phyloP scores from a whole-genome alignment of 495 filamentous ascomycete genomes.

The Neurospora sp. region DNA sequence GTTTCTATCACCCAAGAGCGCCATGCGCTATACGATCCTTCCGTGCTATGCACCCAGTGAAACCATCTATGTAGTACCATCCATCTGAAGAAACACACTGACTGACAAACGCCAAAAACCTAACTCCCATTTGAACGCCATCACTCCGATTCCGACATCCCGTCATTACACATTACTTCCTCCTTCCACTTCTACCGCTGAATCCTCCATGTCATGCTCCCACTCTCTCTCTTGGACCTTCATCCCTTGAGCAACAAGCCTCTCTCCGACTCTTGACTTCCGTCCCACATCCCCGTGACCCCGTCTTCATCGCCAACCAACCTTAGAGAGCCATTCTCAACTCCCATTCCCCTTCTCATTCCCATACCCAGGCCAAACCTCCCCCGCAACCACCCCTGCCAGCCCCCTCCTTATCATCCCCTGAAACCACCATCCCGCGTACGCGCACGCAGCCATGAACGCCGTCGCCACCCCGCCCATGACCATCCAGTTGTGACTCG shows the following conservation, averaged over 20 bases:
- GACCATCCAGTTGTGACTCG: not conserved
- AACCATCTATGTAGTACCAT: not conserved
- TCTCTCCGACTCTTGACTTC: not conserved
- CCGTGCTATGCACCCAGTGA: not conserved
- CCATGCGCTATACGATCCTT: not conserved
- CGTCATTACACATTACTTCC: not conserved
- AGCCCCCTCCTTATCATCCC: not conserved
- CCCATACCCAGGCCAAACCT: not conserved
- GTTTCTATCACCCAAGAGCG: not conserved
- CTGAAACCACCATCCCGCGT: conserved; percentile 4
- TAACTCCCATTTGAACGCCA: not conserved
- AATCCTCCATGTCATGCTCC: no score
- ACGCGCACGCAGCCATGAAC: not conserved
- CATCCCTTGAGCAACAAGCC: not conserved
- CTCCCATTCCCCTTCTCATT: not conserved
- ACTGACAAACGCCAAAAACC: not conserved
- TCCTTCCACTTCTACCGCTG: not conserved
- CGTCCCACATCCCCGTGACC: not conserved
- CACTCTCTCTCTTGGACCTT: not conserved
- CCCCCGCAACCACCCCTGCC: not conserved
- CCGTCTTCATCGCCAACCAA: no score
- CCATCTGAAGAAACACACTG: not conserved
- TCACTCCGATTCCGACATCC: not conserved
- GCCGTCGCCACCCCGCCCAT: not conserved
- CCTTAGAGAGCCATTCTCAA: not conserved